Evolutionary conservation across 2,329 filamentous ascomycete genomes (phyloP).

Genomic region (Exophiala bonariae): DNA sequence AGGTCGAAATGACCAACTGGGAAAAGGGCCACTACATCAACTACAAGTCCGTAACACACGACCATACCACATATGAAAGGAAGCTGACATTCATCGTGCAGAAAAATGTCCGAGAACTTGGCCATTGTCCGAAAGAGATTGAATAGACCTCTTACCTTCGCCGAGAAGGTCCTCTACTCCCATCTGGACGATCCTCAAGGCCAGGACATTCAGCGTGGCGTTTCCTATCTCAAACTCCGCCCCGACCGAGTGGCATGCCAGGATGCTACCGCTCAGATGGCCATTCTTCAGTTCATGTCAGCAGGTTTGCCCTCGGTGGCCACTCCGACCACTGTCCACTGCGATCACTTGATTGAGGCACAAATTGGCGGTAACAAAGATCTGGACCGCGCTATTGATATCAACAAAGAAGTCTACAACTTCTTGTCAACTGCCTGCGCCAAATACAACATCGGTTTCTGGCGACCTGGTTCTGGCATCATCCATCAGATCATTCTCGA

Average conservation of each 20-base stretch:
- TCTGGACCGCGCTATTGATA: constrained; percentile 82
- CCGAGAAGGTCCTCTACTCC: constrained; percentile 99
- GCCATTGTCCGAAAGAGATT: constrained; percentile 83
- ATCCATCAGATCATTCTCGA: constrained; percentile 98
- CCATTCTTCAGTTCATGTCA: constrained; percentile 99
- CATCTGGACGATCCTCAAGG: constrained; percentile 95
- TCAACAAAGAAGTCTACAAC: constrained; percentile 99
- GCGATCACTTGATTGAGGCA: constrained; percentile 98
- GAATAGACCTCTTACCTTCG: constrained; percentile 89
- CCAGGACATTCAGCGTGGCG: constrained; percentile 94
- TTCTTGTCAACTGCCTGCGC: constrained; percentile 91
- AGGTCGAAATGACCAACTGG: constrained; percentile 95
- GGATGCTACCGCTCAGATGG: constrained; percentile 99
- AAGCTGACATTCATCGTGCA: constrained; percentile 37
- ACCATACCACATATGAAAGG: not conserved
- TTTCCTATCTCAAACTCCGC: constrained; percentile 93
- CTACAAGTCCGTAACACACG: constrained; percentile 62
- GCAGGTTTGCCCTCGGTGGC: constrained; percentile 94
- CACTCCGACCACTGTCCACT: constrained; percentile 94
- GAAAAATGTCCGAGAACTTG: constrained; percentile 99
- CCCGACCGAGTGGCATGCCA: constrained; percentile 98
- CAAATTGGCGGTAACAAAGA: constrained; percentile 92
- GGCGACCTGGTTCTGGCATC: constrained; percentile 96
- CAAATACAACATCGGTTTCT: constrained; percentile 99
- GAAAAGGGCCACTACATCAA: constrained; percentile 98